Evolutionary conservation across 176 grass and related monocot species (phyloP).

Genomic region (maize (Zea mays)): Zm-B73-REFERENCE-NAM-5.0 NC_050097.1:191745001-191745500

Average conservation of each 20-base stretch:
- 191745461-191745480: conserved; percentile 45
- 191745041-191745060: conserved; percentile 49
- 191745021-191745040: conserved; percentile 48
- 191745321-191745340: background rate
- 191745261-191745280: too few species aligned
- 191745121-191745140: background rate
- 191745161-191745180: background rate
- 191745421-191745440: conserved; percentile 57
- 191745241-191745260: too few species aligned
- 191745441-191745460: conserved; percentile 54
- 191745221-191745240: background rate
- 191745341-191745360: background rate
- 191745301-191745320: background rate
- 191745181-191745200: background rate
- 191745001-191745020: conserved; percentile 35
- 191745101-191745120: background rate
- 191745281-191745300: background rate
- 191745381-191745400: background rate
- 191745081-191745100: conserved; percentile 39
- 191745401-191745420: conserved; percentile 41
- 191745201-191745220: conserved; percentile 18
- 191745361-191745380: background rate
- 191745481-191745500: conserved; percentile 48
- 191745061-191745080: conserved; percentile 43
- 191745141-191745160: background rate